Percentiles rank a stretch among this genome's conserved stretches.
These are phyloP conservation scores for Spirogloea muscicola DNA, from an alignment of 139 green algal species.

Conservation along the genomic window DNA sequence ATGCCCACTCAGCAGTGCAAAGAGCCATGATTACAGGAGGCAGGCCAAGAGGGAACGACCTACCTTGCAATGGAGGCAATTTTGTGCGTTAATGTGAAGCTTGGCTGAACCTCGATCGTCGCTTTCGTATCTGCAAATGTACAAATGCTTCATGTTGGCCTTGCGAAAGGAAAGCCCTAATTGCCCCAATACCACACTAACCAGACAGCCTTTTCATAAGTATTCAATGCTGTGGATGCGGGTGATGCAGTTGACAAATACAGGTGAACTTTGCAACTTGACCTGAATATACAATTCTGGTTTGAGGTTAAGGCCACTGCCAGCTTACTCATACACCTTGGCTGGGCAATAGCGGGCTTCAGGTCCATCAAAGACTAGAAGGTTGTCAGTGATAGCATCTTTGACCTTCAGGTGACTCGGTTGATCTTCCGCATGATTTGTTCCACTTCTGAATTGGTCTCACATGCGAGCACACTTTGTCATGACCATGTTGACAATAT, in stretches of 20 bases:
- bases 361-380: conserved; percentile 69
- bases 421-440: conserved; percentile 91
- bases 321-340: conserved; percentile 86
- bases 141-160: background rate
- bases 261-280: too few relatives aligned
- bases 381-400: conserved; percentile 65
- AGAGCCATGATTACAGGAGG: too few relatives aligned
- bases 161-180: background rate
- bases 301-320: background rate
- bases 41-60: too few relatives aligned
- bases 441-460: conserved; percentile 70
- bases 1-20: too few relatives aligned
- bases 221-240: too few relatives aligned
- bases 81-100: conserved; percentile 91
- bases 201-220: background rate
- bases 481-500: background rate
- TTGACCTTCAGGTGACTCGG: conserved; percentile 76
- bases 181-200: background rate
- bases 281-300: too few relatives aligned
- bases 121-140: conserved; percentile 19
- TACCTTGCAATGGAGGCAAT: conserved; percentile 97
- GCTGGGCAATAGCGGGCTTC: conserved; percentile 74
- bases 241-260: too few relatives aligned
- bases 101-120: conserved; percentile 22
- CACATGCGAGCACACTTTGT: too few relatives aligned